These are phyloP conservation scores for Penicillium fimorum DNA, from an alignment of 495 filamentous ascomycete species.

Conservation along the genomic window DNA sequence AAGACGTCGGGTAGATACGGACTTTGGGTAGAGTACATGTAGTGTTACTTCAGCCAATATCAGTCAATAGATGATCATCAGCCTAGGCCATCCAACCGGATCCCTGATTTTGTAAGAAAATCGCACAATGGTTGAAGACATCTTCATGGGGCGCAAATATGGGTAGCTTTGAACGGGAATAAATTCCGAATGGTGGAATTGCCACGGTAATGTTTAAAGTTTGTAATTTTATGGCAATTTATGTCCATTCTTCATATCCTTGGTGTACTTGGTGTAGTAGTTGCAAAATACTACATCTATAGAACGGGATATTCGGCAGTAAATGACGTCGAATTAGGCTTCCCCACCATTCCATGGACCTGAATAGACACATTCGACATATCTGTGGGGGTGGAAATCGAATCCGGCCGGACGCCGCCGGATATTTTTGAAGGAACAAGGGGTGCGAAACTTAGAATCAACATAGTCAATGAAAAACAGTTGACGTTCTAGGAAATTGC, in stretches of 20 bases:
- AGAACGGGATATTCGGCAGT: conserved; percentile 1
- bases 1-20: not conserved
- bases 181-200: not conserved
- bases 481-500: too few relatives aligned
- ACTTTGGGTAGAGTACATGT: conserved; percentile 5
- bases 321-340: conserved; percentile 1
- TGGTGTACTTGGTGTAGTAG: not conserved
- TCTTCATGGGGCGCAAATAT: not conserved
- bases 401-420: conserved; percentile 2
- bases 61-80: not conserved
- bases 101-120: not conserved
- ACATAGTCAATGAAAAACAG: not conserved
- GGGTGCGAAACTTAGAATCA: not conserved
- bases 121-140: not conserved
- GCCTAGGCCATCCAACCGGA: not conserved
- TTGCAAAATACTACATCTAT: not conserved
- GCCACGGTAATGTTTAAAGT: not conserved
- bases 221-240: not conserved
- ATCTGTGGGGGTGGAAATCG: not conserved
- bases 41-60: not conserved
- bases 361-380: not conserved
- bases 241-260: not conserved
- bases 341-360: conserved; percentile 1
- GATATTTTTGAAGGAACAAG: not conserved
- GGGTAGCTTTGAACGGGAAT: not conserved